phyloP scores from a whole-genome alignment of 805 yeast species.

The Saccharomyces jurei region DNA sequence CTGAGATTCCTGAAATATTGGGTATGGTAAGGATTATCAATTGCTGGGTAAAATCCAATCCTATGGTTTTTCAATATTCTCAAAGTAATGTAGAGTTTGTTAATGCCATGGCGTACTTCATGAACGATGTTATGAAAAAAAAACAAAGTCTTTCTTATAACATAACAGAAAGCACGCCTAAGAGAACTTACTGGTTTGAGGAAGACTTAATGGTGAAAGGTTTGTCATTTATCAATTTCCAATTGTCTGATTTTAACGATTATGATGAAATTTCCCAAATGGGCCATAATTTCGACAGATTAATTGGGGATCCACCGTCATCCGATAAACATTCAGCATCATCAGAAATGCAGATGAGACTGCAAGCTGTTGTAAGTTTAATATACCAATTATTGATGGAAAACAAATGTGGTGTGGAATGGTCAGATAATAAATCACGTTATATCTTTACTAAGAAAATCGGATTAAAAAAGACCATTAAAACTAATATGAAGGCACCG shows the following conservation, averaged over 20 bases:
- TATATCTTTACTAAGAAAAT: not conserved
- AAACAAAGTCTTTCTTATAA: slow-evolving; percentile 2
- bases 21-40: slow-evolving; percentile 41
- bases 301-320: slow-evolving; percentile 13
- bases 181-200: slow-evolving; percentile 45
- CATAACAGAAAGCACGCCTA: slow-evolving; percentile 31
- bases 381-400: slow-evolving; percentile 12
- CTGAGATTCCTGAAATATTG: slow-evolving; percentile 15
- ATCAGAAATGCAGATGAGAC: slow-evolving; percentile 9
- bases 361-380: slow-evolving; percentile 12
- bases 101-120: slow-evolving; percentile 23
- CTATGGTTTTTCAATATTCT: slow-evolving; percentile 33
- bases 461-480: not conserved
- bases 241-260: slow-evolving; percentile 57
- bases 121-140: slow-evolving; percentile 24
- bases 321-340: slow-evolving; percentile 3
- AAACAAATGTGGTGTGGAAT: slow-evolving; percentile 15
- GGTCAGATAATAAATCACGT: slow-evolving; percentile 8
- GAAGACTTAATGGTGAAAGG: slow-evolving; percentile 62
- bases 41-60: slow-evolving; percentile 51
- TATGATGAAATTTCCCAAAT: slow-evolving; percentile 9
- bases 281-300: slow-evolving; percentile 12
- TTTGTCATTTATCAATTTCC: slow-evolving; percentile 45
- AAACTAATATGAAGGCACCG: not conserved
- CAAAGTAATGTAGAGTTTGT: slow-evolving; percentile 29